Percentiles rank a stretch among this genome's conserved stretches.
Conservation (phyloP, 2,329 filamentous ascomycete genomes). For the Aspergillus quadricinctus region DNA sequence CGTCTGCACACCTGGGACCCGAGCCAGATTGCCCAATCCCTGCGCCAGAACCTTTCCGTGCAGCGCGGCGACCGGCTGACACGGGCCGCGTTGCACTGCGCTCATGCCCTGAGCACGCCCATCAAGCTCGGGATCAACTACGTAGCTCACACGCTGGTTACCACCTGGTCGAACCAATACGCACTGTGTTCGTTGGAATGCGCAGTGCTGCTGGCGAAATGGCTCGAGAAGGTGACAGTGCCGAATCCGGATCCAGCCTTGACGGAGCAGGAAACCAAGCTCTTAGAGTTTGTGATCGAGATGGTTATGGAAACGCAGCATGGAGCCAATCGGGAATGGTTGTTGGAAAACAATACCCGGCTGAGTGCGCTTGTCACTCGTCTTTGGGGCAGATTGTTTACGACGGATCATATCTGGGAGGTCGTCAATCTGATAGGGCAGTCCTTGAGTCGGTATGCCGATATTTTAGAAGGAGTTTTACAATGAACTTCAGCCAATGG, state of each 20-base stretch:
- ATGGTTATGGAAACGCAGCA: conserved; percentile 35
- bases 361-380: conserved; percentile 29
- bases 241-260: conserved; percentile 20
- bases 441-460: conserved; percentile 31
- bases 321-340: conserved; percentile 27
- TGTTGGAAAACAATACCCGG: conserved; percentile 29
- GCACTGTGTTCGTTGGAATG: conserved; percentile 53
- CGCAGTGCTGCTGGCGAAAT: conserved; percentile 51
- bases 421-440: conserved; percentile 33
- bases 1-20: conserved; percentile 31
- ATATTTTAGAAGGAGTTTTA: conserved; percentile 19
- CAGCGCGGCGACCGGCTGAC: conserved; percentile 43
- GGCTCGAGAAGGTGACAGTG: conserved; percentile 31
- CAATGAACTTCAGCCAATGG: background rate
- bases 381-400: conserved; percentile 33
- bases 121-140: conserved; percentile 53
- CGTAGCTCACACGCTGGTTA: conserved; percentile 52
- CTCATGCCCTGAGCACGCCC: conserved; percentile 53
- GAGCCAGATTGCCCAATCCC: conserved; percentile 26
- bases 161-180: conserved; percentile 56
- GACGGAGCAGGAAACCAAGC: conserved; percentile 29
- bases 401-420: conserved; percentile 35
- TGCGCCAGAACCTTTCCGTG: conserved; percentile 32
- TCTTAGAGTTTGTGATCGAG: conserved; percentile 33
- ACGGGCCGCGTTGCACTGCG: conserved; percentile 50